These are phyloP conservation scores for Corinectria fuckeliana DNA, from an alignment of 2,329 filamentous ascomycete genomes.

Conservation along the genomic window DNA sequence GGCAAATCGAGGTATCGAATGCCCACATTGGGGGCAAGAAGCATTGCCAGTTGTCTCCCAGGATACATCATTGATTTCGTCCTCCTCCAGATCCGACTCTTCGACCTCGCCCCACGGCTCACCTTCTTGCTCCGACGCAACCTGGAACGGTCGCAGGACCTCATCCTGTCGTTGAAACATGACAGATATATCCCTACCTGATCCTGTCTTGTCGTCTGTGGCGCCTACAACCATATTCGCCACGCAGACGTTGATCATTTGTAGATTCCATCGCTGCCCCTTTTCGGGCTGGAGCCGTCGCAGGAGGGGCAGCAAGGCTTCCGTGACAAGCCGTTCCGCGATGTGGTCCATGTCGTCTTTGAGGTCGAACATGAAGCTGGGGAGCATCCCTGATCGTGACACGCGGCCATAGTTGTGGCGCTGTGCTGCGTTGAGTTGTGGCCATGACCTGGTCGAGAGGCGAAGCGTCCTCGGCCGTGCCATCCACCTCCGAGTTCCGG, in stretches of 20 bases:
- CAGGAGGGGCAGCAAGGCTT: conserved; percentile 75
- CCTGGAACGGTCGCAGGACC: conserved; percentile 70
- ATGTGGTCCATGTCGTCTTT: conserved; percentile 63
- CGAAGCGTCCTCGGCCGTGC: conserved; percentile 83
- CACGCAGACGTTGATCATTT: conserved; percentile 84
- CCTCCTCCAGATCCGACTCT: conserved; percentile 23
- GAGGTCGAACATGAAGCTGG: conserved; percentile 74
- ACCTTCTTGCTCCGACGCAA: conserved; percentile 46
- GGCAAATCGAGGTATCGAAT: conserved; percentile 63
- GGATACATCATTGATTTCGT: conserved; percentile 26
- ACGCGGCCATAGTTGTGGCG: conserved; percentile 70
- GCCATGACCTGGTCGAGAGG: conserved; percentile 73
- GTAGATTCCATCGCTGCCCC: conserved; percentile 75
- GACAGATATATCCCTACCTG: conserved; percentile 77
- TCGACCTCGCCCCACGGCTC: conserved; percentile 40
- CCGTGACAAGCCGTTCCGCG: conserved; percentile 72
- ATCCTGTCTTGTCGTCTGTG: conserved; percentile 55
- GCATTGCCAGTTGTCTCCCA: conserved; percentile 44
- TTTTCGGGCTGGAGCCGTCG: conserved; percentile 73
- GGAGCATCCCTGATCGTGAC: conserved; percentile 77
- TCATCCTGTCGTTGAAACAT: conserved; percentile 84
- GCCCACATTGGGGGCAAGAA: conserved; percentile 57
- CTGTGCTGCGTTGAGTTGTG: conserved; percentile 48
- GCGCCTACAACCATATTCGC: conserved; percentile 77
- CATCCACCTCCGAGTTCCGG: conserved; percentile 64